These are phyloP conservation scores for Kluyveromyces nonfermentans DNA, from an alignment of 805 yeast genomes.

Conservation along the genomic window DNA sequence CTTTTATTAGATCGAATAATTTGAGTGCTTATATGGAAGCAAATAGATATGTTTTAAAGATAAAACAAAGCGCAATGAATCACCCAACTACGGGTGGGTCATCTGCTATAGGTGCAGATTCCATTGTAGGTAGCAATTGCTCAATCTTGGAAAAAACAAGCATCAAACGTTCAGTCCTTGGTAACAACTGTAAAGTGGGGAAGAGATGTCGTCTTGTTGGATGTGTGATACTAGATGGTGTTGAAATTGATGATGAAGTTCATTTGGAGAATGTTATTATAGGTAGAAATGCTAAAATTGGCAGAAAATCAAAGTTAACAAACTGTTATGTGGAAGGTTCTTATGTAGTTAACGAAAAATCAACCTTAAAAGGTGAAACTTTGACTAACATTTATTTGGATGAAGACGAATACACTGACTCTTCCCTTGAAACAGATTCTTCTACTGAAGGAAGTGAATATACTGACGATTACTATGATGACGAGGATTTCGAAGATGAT, in stretches of 20 bases:
- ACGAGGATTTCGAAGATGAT: conserved; percentile 43
- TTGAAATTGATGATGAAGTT: conserved; percentile 67
- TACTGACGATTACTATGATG: conserved; percentile 35
- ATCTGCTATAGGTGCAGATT: conserved; percentile 83
- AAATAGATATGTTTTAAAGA: conserved; percentile 65
- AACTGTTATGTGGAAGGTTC: conserved; percentile 83
- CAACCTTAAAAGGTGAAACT: conserved; percentile 48
- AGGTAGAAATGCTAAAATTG: conserved; percentile 60
- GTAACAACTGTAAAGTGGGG: conserved; percentile 67
- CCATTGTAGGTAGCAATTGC: conserved; percentile 63
- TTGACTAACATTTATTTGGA: conserved; percentile 31
- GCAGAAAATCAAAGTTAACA: conserved; percentile 53
- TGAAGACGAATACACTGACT: conserved; percentile 19
- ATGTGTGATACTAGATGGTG: conserved; percentile 66
- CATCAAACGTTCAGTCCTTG: conserved; percentile 79
- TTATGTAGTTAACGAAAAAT: conserved; percentile 52
- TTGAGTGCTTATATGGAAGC: conserved; percentile 82
- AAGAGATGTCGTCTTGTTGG: conserved; percentile 83
- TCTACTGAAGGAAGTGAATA: conserved; percentile 25
- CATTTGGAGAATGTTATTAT: conserved; percentile 74
- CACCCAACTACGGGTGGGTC: conserved; percentile 17
- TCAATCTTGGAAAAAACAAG: conserved; percentile 71
- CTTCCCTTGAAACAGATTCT: conserved; percentile 27
- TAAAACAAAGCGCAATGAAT: conserved; percentile 28
- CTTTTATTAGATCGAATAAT: conserved; percentile 71